Evolutionary conservation across 139 green algal genomes (phyloP).

Genomic region (Deuterostichococcus epilithicus): DNA sequence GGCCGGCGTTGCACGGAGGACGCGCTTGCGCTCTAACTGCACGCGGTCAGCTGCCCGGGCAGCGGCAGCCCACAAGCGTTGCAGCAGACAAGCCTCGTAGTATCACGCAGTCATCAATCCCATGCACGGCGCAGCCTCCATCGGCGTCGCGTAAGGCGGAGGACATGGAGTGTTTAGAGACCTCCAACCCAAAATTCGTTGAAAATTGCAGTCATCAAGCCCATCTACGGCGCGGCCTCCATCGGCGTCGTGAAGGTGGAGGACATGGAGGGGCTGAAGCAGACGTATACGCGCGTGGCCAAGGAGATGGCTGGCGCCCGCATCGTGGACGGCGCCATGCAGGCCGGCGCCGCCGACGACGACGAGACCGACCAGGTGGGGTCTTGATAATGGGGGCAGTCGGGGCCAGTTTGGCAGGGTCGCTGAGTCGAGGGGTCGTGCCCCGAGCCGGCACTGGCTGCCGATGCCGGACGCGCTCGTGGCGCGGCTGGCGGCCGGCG

Average conservation of each 20-base stretch:
- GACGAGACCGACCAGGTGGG: conserved; percentile 21
- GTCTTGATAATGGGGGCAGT: background rate
- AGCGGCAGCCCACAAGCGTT: no score
- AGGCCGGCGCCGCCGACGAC: conserved; percentile 47
- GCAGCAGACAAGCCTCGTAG: no score
- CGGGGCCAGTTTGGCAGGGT: background rate
- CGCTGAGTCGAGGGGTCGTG: background rate
- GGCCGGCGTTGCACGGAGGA: no score
- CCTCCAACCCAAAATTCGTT: conserved; percentile 4
- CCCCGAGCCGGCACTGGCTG: no score
- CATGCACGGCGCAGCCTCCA: conserved; percentile 77
- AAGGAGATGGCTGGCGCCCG: conserved; percentile 36
- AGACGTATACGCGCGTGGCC: conserved; percentile 20
- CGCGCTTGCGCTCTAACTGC: no score
- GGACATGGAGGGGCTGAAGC: conserved; percentile 50
- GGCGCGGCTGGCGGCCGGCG: no score
- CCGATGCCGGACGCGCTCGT: no score
- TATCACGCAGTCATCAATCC: conserved; percentile 89
- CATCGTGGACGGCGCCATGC: conserved; percentile 67
- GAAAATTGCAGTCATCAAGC: conserved; percentile 76
- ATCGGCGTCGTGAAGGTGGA: conserved; percentile 85
- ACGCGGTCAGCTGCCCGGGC: no score
- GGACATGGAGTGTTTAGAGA: conserved; percentile 49
- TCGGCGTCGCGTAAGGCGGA: conserved; percentile 83
- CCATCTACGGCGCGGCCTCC: conserved; percentile 79